phyloP scores from a whole-genome alignment of 2,329 filamentous ascomycete genomes.

The Triangularia verruculosa region DNA sequence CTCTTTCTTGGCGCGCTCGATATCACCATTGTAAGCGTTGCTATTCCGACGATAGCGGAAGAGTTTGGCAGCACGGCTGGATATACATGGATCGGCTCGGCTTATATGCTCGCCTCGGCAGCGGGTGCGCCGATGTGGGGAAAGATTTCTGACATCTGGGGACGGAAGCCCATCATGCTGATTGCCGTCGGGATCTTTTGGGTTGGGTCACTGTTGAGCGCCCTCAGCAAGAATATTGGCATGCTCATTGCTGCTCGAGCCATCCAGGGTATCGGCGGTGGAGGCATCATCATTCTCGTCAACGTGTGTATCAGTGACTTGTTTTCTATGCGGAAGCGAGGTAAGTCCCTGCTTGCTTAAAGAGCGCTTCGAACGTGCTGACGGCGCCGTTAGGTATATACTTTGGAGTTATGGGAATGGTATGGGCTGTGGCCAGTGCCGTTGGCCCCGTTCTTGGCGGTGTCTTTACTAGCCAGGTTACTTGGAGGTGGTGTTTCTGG shows the following conservation, averaged over 20 bases:
- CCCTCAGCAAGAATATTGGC: slow-evolving; percentile 42
- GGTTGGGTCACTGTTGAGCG: slow-evolving; percentile 49
- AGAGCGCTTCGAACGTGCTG: not conserved
- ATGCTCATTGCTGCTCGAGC: slow-evolving; percentile 48
- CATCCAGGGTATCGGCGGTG: slow-evolving; percentile 51
- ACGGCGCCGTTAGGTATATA: slow-evolving; percentile 40
- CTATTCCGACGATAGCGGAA: slow-evolving; percentile 57
- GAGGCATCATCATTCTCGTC: slow-evolving; percentile 50
- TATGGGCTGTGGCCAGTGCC: slow-evolving; percentile 64
- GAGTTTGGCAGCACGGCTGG: slow-evolving; percentile 61
- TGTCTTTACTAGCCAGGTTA: slow-evolving; percentile 59
- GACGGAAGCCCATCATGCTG: slow-evolving; percentile 52
- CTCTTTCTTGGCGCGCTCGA: slow-evolving; percentile 48
- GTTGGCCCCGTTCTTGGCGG: slow-evolving; percentile 63
- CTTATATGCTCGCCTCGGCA: slow-evolving; percentile 68
- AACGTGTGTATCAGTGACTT: slow-evolving; percentile 54
- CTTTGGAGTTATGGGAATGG: slow-evolving; percentile 63
- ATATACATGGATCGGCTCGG: slow-evolving; percentile 75
- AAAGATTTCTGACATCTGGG: slow-evolving; percentile 57
- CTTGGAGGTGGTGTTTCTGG: slow-evolving; percentile 58
- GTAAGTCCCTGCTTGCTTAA: slow-evolving; percentile 13
- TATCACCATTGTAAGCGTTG: slow-evolving; percentile 58
- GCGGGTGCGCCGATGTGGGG: slow-evolving; percentile 70
- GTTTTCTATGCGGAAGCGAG: slow-evolving; percentile 45
- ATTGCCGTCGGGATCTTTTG: slow-evolving; percentile 50